Evolutionary conservation across 345 rosid genomes (phyloP), one percentile per base, ranked within the genome.

Genomic region (Corymbia maculata): DNA sequence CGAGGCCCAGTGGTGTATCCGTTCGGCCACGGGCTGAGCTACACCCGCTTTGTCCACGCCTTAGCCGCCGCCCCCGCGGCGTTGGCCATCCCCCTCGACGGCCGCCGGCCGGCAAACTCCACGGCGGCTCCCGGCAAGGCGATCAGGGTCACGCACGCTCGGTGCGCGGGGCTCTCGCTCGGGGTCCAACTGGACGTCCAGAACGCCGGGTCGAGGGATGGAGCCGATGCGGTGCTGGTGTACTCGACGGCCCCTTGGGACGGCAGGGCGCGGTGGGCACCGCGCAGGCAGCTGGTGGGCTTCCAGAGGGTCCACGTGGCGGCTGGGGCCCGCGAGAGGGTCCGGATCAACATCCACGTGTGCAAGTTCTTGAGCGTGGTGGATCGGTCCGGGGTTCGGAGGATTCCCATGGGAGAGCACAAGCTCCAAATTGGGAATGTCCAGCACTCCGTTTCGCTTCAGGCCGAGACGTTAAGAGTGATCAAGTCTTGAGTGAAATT

Each of bases 321-420:
- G 1, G 97, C 93, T 4, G 93, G 97, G 22, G 89, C 92, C 55
- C 88, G 55, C 51, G 91, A 90, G 80, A 90, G 95, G 84, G 95
- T 95, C 50, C 89, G 89, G 30, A 90, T 97, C 52, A 92, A 93
- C 57, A 94, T 97, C 66, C 97, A 97, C 82, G 98, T 96, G 79
- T 97, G 99, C 94, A 95, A 96, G 95, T 91, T 85, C 79, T 52
- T 97, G 52, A 97, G 99, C 88, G 97, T 96, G 26, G 98, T 96
- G 85, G 99, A 97, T 90, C 86, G 90, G 21, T 92, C 93, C 44
- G 99, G 99, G 47, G 92, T 92, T 90, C 94, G 98, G 92, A 95
- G 98, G 91, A 94, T 97, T 88, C 98, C 98, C 49, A 89, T 95
- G 89, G 99, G 99, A 8, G 95, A 91, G 61, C 98, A 97, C 86